A percentile compares a stretch with the other conserved stretches of the same genome.
phyloP scores from a whole-genome alignment of 2,329 filamentous ascomycete species.

The Penicillium concentricum region DNA sequence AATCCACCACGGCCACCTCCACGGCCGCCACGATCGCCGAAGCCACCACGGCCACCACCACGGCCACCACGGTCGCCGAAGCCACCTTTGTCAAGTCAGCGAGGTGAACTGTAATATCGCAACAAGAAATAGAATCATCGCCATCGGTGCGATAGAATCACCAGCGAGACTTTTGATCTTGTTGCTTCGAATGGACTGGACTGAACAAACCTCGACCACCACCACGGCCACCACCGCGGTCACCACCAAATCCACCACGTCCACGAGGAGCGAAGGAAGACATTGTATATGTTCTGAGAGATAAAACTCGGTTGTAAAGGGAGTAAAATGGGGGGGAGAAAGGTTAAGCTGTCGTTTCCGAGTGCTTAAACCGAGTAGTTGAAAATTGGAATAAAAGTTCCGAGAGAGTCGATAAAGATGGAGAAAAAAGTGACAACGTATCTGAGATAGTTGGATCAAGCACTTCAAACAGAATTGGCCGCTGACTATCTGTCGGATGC shows the following conservation, averaged over 20 bases:
- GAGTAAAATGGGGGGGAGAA: slow-evolving; percentile 10
- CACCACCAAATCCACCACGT: slow-evolving; percentile 27
- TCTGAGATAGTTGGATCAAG: slow-evolving; percentile 19
- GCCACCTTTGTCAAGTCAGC: slow-evolving; percentile 15
- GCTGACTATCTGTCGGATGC: slow-evolving; percentile 29
- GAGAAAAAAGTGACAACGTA: slow-evolving; percentile 12
- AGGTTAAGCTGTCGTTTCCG: slow-evolving; percentile 22
- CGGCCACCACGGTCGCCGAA: slow-evolving; percentile 23
- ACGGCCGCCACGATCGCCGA: slow-evolving; percentile 46
- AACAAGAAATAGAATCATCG: slow-evolving; percentile 10
- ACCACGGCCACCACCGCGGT: slow-evolving; percentile 22
- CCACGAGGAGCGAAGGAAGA: slow-evolving; percentile 33
- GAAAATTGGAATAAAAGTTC: slow-evolving; percentile 13
- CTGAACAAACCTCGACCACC: slow-evolving; percentile 26
- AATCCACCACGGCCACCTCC: slow-evolving; percentile 66
- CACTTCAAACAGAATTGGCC: slow-evolving; percentile 26
- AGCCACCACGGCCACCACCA: slow-evolving; percentile 39
- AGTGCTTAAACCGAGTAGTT: slow-evolving; percentile 22
- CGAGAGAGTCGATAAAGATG: slow-evolving; percentile 14
- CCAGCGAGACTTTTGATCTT: slow-evolving; percentile 1
- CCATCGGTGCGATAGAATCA: background rate
- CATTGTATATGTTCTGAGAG: slow-evolving; percentile 29
- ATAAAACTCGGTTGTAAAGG: slow-evolving; percentile 8
- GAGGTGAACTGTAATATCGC: background rate
- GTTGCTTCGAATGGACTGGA: slow-evolving; percentile 13